Base-by-base conservation (phyloP, 306 rosid genomes). In the Cucumis cinereus region DNA sequence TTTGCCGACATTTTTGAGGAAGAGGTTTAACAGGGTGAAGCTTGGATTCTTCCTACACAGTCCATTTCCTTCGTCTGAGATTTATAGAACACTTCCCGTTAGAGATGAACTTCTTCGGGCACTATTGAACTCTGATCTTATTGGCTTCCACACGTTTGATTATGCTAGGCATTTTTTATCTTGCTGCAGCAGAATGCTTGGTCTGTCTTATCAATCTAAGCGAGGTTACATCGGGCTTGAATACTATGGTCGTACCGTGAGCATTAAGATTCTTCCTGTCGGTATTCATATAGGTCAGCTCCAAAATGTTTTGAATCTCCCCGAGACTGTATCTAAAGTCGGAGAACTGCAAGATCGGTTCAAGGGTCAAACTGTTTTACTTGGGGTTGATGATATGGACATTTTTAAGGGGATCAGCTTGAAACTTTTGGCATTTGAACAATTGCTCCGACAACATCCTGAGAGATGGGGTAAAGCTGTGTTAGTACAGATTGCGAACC, bases 151-250 rank as follows among this genome's bases (percentile, higher is more conserved):
- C 75, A 92, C 96, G 79, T 92, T 92, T 80, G 98, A 92, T 82
- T 92, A 92, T 79, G 98, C 98, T 2, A 86, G 98, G 79, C 96
- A 92, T 72, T 92, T 92, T 81, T 90, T 92, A 52, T 92, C 98
- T 60, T 92, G 96, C 74, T 92, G 98, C 68, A 89, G 96, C 72
- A 86, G 98, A 79, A 92, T 92, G 98, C 90, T 92, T 10, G 98
- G 96, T 35, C 76, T 92, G 56, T 86, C 91, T 60, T 90, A 92
- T 78, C 92, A 92, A 76, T 92, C 93, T 15, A 92, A 92, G 84
- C 81, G 96, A 22, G 98, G 98, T n/a, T 92, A 90, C 83, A 92
- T 92, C 1, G 98, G 96, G 79, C 92, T 92, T 0, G 98, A 92
- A 87, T 90, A 92, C 83, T 92, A 90, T 72, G 98, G 96, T 60